These are phyloP conservation scores for Candida schatavii DNA, from an alignment of 805 yeast genomes.

Conservation along the genomic window DNA sequence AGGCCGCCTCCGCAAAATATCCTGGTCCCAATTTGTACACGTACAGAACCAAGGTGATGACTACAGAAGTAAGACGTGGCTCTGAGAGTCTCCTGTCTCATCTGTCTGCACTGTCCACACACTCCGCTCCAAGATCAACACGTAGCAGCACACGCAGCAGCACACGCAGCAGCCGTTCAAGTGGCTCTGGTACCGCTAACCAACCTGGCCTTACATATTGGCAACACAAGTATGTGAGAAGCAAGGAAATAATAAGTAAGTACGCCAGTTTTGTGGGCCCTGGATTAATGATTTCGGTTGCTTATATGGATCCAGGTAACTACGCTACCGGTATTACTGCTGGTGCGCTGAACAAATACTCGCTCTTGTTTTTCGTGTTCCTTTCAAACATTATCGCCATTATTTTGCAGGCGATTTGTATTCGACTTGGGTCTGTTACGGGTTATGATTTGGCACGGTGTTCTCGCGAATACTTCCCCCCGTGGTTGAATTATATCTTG, in stretches of 20 bases:
- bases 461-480: conserved; percentile 40
- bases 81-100: too few species aligned
- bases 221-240: background rate
- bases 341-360: conserved; percentile 43
- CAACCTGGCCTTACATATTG: background rate
- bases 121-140: background rate
- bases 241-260: background rate
- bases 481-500: conserved; percentile 32
- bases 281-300: conserved; percentile 46
- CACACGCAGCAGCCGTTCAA: background rate
- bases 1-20: too few species aligned
- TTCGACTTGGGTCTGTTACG: conserved; percentile 48
- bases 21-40: too few species aligned
- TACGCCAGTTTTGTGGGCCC: conserved; percentile 40
- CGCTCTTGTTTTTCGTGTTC: conserved; percentile 42
- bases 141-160: background rate
- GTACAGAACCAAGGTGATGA: too few species aligned
- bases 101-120: too few species aligned
- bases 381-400: conserved; percentile 45
- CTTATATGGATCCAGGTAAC: conserved; percentile 55
- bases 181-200: background rate
- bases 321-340: conserved; percentile 48
- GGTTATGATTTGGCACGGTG: conserved; percentile 47
- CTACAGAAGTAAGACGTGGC: too few species aligned
- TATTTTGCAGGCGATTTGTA: conserved; percentile 43